Conservation (phyloP, 352 stramenopile species). For the Phytopythium helicoides region DNA sequence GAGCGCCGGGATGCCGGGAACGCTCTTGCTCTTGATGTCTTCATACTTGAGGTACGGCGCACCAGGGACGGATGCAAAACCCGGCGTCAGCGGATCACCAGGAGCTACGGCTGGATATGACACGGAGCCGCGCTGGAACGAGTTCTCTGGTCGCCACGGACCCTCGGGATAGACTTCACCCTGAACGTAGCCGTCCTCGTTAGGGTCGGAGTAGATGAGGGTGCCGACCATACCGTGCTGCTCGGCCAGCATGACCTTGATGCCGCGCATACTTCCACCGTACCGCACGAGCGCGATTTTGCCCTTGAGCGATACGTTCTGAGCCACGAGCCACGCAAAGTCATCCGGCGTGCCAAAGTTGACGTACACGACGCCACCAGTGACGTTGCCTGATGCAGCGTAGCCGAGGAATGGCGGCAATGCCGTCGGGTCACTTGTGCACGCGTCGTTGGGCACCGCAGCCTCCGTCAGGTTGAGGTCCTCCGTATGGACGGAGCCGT, state of each 20-base stretch:
- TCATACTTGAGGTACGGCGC: slow-evolving; percentile 29
- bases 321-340: slow-evolving; percentile 58
- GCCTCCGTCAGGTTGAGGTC: slow-evolving; percentile 54
- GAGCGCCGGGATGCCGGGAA: slow-evolving; percentile 58
- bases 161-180: slow-evolving; percentile 75
- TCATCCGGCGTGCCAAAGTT: slow-evolving; percentile 77
- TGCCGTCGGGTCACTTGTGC: slow-evolving; percentile 44
- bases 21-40: slow-evolving; percentile 23
- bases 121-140: slow-evolving; percentile 78
- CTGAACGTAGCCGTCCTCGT: slow-evolving; percentile 69
- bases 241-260: slow-evolving; percentile 75
- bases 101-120: slow-evolving; percentile 59
- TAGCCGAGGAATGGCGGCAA: slow-evolving; percentile 80
- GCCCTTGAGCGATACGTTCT: slow-evolving; percentile 54
- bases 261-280: slow-evolving; percentile 47
- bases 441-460: slow-evolving; percentile 49
- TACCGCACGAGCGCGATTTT: slow-evolving; percentile 80
- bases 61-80: slow-evolving; percentile 34
- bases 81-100: slow-evolving; percentile 61
- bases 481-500: slow-evolving; percentile 11
- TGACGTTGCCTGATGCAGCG: slow-evolving; percentile 60
- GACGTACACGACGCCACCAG: slow-evolving; percentile 69
- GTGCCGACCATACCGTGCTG: slow-evolving; percentile 56
- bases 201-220: slow-evolving; percentile 87
- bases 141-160: slow-evolving; percentile 58